Evolutionary conservation across 345 rosid species (phyloP).

Genomic region (Mallotus nudiflorus): DNA sequence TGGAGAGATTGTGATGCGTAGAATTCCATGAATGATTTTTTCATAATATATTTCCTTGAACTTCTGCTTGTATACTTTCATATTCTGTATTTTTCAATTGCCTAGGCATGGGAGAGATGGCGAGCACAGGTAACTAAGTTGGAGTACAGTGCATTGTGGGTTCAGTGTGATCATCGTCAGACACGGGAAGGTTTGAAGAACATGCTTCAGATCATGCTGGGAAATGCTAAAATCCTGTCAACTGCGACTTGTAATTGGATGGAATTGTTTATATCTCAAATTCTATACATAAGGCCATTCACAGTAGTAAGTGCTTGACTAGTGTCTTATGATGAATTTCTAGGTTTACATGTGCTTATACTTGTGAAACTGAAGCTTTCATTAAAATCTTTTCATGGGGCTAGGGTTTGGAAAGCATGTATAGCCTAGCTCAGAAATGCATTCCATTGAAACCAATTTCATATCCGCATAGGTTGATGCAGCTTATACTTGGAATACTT

Average conservation of each 20-base stretch:
- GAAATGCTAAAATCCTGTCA: constrained; percentile 56
- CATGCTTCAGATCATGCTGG: constrained; percentile 86
- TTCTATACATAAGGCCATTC: constrained; percentile 83
- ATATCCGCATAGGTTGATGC: constrained; percentile 66
- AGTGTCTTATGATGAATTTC: constrained; percentile 10
- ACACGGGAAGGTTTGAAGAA: constrained; percentile 89
- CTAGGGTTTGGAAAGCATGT: constrained; percentile 93
- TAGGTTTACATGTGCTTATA: not conserved
- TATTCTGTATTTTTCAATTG: constrained; percentile 10
- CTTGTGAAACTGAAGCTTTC: constrained; percentile 8
- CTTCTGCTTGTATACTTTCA: not conserved
- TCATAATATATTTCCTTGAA: not conserved
- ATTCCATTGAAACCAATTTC: constrained; percentile 65
- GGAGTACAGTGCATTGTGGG: constrained; percentile 85
- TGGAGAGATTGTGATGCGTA: not conserved
- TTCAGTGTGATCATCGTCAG: constrained; percentile 74
- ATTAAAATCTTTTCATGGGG: constrained; percentile 21
- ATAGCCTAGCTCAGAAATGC: constrained; percentile 80
- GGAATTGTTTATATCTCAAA: constrained; percentile 77
- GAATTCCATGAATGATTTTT: not conserved
- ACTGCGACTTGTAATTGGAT: constrained; percentile 73
- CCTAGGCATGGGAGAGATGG: constrained; percentile 96
- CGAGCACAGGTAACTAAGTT: constrained; percentile 78
- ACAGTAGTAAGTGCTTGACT: constrained; percentile 53
- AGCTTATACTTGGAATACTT: constrained; percentile 74